A percentile compares a stretch with the other conserved stretches of the same genome.
Conservation (phyloP, 2,329 filamentous ascomycete genomes). For the Penicillium sp. region DNA sequence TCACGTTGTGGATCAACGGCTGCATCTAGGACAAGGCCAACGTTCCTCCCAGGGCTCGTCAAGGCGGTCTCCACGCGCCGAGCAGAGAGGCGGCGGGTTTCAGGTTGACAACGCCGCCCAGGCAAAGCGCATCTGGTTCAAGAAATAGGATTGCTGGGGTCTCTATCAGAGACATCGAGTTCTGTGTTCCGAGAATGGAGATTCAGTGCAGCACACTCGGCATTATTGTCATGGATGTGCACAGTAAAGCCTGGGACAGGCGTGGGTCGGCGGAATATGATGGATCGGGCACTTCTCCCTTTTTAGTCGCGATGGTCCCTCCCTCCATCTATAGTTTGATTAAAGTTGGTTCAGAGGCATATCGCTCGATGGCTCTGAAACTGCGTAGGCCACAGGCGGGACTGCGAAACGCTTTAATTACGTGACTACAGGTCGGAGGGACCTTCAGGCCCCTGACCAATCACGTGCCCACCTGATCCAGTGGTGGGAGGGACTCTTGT, state of each 20-base stretch:
- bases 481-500: too few relatives aligned
- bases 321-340: conserved; percentile 4
- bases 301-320: conserved; percentile 3
- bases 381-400: too few relatives aligned
- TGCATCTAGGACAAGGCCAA: conserved; percentile 15
- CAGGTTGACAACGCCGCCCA: conserved; percentile 18
- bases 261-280: too few relatives aligned
- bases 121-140: too few relatives aligned
- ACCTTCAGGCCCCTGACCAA: too few relatives aligned
- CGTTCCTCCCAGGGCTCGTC: conserved; percentile 17
- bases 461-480: too few relatives aligned
- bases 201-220: too few relatives aligned
- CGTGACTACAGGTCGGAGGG: too few relatives aligned
- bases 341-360: conserved; percentile 5
- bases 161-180: conserved; percentile 1
- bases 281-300: conserved; percentile 8
- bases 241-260: too few relatives aligned
- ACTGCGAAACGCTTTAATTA: too few relatives aligned
- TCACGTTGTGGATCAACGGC: conserved; percentile 2
- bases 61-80: conserved; percentile 24
- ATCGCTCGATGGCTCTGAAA: too few relatives aligned
- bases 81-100: conserved; percentile 18
- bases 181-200: conserved; percentile 4
- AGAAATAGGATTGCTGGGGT: conserved; percentile 11
- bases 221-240: too few relatives aligned